phyloP scores from a whole-genome alignment of 1,284 basidiomycete genomes.

The Moesziomyces parantarcticus region DNA sequence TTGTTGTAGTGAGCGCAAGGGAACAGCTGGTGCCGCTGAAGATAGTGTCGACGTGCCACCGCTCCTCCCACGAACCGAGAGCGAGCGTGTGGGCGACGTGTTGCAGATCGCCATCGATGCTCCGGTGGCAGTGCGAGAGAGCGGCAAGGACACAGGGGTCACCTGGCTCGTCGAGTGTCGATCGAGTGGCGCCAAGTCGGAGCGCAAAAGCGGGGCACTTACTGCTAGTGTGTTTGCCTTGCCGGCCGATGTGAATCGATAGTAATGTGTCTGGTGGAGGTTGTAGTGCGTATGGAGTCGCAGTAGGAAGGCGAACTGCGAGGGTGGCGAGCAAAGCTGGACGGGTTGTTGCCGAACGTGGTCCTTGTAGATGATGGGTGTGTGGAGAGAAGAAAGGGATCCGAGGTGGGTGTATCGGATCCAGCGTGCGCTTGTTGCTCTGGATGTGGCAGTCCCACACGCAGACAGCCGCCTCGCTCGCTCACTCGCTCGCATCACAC shows the following conservation, averaged over 20 bases:
- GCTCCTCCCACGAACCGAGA: too few relatives aligned
- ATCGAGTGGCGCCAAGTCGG: not conserved
- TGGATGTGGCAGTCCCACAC: not conserved
- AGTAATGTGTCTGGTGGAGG: not conserved
- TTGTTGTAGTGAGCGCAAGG: too few relatives aligned
- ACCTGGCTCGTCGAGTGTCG: not conserved
- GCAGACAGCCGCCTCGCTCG: too few relatives aligned
- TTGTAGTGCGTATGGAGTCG: not conserved
- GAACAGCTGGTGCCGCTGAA: too few relatives aligned
- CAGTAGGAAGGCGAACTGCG: not conserved
- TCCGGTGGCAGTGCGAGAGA: not conserved
- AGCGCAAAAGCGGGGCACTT: constrained; percentile 9
- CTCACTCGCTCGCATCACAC: not conserved
- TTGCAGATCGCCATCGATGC: too few relatives aligned
- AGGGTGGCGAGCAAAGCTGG: not conserved
- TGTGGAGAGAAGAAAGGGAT: not conserved
- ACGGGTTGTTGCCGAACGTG: not conserved
- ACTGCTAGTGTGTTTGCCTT: constrained; percentile 32
- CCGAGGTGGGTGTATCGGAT: not conserved
- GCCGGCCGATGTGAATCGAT: constrained; percentile 11
- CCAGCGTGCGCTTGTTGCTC: not conserved
- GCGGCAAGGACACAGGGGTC: not conserved
- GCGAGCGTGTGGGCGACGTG: too few relatives aligned
- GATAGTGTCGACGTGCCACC: too few relatives aligned
- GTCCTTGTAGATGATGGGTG: not conserved